Conservation (phyloP, 139 green algal species). For the Gonium pectorale region DNA sequence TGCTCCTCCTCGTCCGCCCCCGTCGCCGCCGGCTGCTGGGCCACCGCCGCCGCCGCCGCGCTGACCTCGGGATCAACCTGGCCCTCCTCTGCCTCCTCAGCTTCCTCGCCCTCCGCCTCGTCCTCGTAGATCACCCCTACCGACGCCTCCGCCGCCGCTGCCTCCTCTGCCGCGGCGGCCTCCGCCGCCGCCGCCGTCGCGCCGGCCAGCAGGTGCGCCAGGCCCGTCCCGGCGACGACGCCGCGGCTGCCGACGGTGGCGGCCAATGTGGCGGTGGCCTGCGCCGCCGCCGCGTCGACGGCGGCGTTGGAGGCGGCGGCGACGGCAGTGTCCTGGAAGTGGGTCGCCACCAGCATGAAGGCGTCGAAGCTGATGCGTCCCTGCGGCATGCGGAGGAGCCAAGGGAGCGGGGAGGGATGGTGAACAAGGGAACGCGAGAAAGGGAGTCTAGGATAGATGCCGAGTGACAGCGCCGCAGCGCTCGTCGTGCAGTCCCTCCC, state of each 20-base stretch:
- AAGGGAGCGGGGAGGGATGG: neutral
- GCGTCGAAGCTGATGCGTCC: constrained; percentile 60
- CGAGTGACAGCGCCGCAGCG: too few relatives aligned
- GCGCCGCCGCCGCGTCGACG: constrained; percentile 24
- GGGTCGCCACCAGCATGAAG: constrained; percentile 59
- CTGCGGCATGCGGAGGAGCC: neutral
- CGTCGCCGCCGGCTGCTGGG: neutral
- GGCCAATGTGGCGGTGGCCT: constrained; percentile 32
- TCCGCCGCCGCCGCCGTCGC: constrained; percentile 19
- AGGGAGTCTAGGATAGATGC: too few relatives aligned
- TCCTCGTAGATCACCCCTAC: neutral
- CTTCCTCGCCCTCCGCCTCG: neutral
- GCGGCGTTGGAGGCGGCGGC: constrained; percentile 18
- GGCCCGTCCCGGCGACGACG: constrained; percentile 1
- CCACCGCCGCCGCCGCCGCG: constrained; percentile 4
- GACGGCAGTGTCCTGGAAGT: constrained; percentile 50
- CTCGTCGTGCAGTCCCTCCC: too few relatives aligned
- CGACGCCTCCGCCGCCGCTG: neutral
- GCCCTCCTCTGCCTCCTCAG: neutral
- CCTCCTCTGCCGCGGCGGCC: neutral
- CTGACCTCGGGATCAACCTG: constrained; percentile 5
- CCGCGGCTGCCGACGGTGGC: constrained; percentile 14
- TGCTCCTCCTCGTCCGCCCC: constrained; percentile 3
- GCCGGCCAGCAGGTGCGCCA: constrained; percentile 33
- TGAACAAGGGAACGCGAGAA: neutral